Evolutionary conservation across 495 filamentous ascomycete genomes (phyloP), one percentile per base, ranked within the genome.

Genomic region (Sordaria brevicollis): DNA sequence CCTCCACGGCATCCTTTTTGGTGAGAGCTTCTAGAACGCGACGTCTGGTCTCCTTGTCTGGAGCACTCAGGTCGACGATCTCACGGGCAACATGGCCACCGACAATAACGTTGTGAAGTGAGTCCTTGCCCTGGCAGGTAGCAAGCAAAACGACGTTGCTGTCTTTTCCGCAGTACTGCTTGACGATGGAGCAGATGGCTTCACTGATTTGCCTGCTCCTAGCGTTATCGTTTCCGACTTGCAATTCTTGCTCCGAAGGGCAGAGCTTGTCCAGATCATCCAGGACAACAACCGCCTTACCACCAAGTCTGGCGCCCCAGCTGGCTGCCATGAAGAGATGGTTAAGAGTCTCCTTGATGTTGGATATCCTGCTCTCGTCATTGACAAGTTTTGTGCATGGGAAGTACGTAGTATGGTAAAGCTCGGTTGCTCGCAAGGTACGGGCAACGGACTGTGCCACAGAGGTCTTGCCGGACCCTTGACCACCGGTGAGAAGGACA

Each of bases 201-300:
- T 98, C 95, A 77, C 94, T 97, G 70, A 97, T 89, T 72, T 97
- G 96, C 4, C 92, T 86, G 73, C 93, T 97, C 35, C 96, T 89
- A 21, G 89, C 91, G 73, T 97, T 97, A 73, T 99, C 93, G 49
- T 89, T 91, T 68, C 92, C 93, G 8, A 96, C 92, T 79, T 96
- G 91, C 34, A 97, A 82, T 77, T 98, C 95, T 0, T 93, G 97
- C 79, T 98, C 95, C 1, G 88, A 89, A 0, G 94, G 93, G 76
- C 95, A 97, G 10, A 99, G 82, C 71, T 90, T 91, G 77, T 99
- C 96, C 10, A 99, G 83, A 71, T 99, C 95, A 75, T 99, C 95
- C 3, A 99, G 82, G 43, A 99, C 87, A 15, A 99, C 89, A 5
- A 97, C 74, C 0, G 94, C 85, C 70, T 87, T 89, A 6, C 95